Percentiles rank a stretch among this genome's conserved stretches.
Evolutionary conservation across 2,329 filamentous ascomycete genomes (phyloP).

Genomic region (Ceratocystis smalleyi): DNA sequence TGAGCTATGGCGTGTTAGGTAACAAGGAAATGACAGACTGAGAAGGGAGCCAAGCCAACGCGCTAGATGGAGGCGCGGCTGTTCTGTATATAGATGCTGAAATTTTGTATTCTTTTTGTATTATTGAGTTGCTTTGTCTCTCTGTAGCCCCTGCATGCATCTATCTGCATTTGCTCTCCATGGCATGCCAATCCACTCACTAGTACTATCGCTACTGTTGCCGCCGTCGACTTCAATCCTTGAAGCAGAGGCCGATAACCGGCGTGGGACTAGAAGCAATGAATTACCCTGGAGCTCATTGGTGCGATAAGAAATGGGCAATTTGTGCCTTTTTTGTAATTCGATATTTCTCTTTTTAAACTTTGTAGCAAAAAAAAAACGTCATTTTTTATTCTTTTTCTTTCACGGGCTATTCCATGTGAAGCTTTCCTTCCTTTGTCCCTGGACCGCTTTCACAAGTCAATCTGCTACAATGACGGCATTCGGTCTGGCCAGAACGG

Average conservation of each 20-base stretch:
- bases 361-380: not conserved
- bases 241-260: slow-evolving; percentile 11
- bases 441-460: not conserved
- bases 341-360: not conserved
- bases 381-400: not conserved
- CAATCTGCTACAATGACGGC: slow-evolving; percentile 29
- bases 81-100: slow-evolving; percentile 1
- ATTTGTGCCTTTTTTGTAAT: not conserved
- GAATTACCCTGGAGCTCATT: slow-evolving; percentile 4
- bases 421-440: not conserved
- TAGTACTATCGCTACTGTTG: too few relatives aligned
- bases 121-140: not conserved
- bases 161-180: not conserved
- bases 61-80: not conserved
- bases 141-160: not conserved
- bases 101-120: not conserved
- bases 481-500: slow-evolving; percentile 35
- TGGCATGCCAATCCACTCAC: not conserved
- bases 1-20: slow-evolving; percentile 36
- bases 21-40: slow-evolving; percentile 26
- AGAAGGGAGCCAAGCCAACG: not conserved
- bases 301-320: not conserved
- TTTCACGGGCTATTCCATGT: not conserved
- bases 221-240: not conserved
- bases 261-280: slow-evolving; percentile 11